phyloP scores from a whole-genome alignment of 768 basidiomycete genomes.

The Auricularia cornea region DNA sequence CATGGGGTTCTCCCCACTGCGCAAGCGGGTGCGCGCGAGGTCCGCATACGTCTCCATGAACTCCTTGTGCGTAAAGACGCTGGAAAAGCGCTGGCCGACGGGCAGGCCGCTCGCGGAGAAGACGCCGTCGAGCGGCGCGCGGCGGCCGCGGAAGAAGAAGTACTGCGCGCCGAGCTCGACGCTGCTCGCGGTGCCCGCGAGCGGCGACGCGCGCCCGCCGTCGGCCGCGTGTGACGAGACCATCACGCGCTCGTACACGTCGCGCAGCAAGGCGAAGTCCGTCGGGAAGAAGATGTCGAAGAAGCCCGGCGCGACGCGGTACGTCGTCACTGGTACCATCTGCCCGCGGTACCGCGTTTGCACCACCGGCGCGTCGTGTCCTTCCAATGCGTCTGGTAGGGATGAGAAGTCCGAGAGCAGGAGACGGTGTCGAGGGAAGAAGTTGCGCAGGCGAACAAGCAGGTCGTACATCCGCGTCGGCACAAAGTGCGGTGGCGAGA shows the following conservation, averaged over 20 bases:
- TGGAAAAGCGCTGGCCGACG: slow-evolving; percentile 71
- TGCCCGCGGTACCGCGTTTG: slow-evolving; percentile 83
- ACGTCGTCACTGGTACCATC: slow-evolving; percentile 82
- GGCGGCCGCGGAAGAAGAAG: slow-evolving; percentile 57
- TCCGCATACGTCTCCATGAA: slow-evolving; percentile 85
- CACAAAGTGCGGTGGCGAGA: slow-evolving; percentile 81
- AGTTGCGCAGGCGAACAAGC: slow-evolving; percentile 66
- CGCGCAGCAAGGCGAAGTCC: slow-evolving; percentile 70
- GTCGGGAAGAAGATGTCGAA: slow-evolving; percentile 99
- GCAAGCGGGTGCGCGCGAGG: slow-evolving; percentile 55
- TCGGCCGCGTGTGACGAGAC: slow-evolving; percentile 37
- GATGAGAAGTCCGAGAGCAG: slow-evolving; percentile 89
- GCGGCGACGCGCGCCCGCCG: slow-evolving; percentile 38
- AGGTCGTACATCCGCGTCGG: slow-evolving; percentile 87
- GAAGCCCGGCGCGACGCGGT: slow-evolving; percentile 89
- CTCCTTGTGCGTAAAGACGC: slow-evolving; percentile 80
- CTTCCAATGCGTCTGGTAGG: slow-evolving; percentile 77
- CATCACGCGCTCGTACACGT: slow-evolving; percentile 85
- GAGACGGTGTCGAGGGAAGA: slow-evolving; percentile 90
- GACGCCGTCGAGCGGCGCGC: slow-evolving; percentile 62
- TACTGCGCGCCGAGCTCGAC: slow-evolving; percentile 51
- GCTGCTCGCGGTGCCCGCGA: slow-evolving; percentile 41
- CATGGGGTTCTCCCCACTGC: slow-evolving; percentile 83
- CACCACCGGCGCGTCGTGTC: slow-evolving; percentile 80
- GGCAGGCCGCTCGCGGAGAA: slow-evolving; percentile 67